Percentiles rank a stretch among this genome's conserved stretches.
phyloP scores from a whole-genome alignment of 192 early-diverging fungal genomes.

The Entomortierella lignicola region DNA sequence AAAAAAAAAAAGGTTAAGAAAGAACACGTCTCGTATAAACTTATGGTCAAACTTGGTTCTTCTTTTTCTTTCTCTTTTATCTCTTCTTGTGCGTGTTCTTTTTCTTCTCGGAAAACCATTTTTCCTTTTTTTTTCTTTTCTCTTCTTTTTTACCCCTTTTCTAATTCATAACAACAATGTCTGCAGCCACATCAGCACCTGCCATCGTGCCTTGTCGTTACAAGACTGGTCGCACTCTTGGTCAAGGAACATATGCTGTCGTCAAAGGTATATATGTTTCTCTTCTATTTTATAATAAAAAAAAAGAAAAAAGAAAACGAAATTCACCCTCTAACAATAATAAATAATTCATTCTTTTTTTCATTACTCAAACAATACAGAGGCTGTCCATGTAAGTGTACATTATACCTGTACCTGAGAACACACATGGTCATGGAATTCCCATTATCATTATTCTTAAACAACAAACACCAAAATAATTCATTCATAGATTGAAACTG shows the following conservation, averaged over 20 bases:
- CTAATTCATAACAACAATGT: background rate
- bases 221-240: constrained; percentile 73
- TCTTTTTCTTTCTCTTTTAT: too few species aligned
- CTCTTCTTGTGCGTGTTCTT: too few species aligned
- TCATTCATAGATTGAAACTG: constrained; percentile 70
- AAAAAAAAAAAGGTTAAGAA: too few species aligned
- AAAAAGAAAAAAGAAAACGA: too few species aligned
- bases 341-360: constrained; percentile 7
- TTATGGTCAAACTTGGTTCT: too few species aligned
- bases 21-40: too few species aligned
- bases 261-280: constrained; percentile 65
- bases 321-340: too few species aligned
- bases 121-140: background rate
- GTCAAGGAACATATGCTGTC: constrained; percentile 74
- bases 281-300: too few species aligned
- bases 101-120: background rate
- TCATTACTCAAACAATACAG: constrained; percentile 29
- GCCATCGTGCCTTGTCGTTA: constrained; percentile 68
- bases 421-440: background rate
- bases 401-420: background rate
- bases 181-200: constrained; percentile 14
- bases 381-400: constrained; percentile 66
- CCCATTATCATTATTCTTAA: too few species aligned
- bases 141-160: background rate
- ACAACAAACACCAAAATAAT: too few species aligned